Conservation (phyloP, 768 basidiomycete species). For the Lyophyllum shimeji region DNA sequence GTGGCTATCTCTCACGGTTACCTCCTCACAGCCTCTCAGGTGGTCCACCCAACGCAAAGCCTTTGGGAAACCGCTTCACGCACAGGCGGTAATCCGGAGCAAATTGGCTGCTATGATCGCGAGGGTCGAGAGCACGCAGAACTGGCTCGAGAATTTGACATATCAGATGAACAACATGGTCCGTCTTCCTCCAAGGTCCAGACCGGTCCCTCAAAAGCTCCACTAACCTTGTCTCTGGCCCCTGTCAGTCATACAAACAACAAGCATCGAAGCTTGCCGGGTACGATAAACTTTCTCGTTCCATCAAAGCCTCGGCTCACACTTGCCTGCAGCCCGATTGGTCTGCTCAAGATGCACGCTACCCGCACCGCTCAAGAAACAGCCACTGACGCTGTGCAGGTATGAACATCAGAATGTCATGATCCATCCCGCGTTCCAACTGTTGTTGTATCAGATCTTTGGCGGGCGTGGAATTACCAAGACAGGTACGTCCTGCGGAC, state of each 20-base stretch:
- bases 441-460: slow-evolving; percentile 51
- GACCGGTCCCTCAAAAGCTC: background rate
- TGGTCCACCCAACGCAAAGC: slow-evolving; percentile 89
- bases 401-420: slow-evolving; percentile 15
- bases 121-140: slow-evolving; percentile 65
- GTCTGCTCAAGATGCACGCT: slow-evolving; percentile 67
- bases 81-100: slow-evolving; percentile 83
- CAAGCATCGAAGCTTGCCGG: slow-evolving; percentile 76
- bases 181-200: background rate
- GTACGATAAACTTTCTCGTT: slow-evolving; percentile 30
- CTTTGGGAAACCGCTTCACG: slow-evolving; percentile 83
- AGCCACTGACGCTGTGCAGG: slow-evolving; percentile 70
- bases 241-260: slow-evolving; percentile 60
- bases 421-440: background rate
- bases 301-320: background rate
- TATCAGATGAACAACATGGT: slow-evolving; percentile 87
- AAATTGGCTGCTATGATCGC: slow-evolving; percentile 85
- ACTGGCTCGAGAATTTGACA: slow-evolving; percentile 82
- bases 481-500: slow-evolving; percentile 50
- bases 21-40: slow-evolving; percentile 29
- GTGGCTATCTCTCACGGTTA: background rate
- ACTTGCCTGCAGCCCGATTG: slow-evolving; percentile 51
- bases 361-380: slow-evolving; percentile 64
- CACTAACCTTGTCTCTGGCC: background rate
- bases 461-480: slow-evolving; percentile 87